These are phyloP conservation scores for Allium fistulosum DNA, from an alignment of 106 monocot species.

Conservation along the genomic window DNA sequence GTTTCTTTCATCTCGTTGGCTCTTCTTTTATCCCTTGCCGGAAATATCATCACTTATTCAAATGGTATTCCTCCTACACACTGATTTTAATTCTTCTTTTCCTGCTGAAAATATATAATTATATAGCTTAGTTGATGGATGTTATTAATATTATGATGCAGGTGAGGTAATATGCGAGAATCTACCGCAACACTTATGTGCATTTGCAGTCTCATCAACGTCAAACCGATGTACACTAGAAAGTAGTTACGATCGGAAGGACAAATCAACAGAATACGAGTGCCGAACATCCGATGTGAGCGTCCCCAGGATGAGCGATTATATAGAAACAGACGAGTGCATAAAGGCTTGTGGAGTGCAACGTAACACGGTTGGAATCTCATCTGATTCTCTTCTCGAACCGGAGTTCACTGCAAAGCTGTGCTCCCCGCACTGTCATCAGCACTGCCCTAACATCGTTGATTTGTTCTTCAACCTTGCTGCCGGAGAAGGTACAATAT, in stretches of 20 bases:
- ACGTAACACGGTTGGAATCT: conserved; percentile 49
- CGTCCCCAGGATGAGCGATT: conserved; percentile 38
- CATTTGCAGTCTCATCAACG: conserved; percentile 61
- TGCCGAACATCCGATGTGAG: conserved; percentile 59
- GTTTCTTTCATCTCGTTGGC: conserved; percentile 4
- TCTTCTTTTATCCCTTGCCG: conserved; percentile 27
- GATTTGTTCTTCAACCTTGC: conserved; percentile 82
- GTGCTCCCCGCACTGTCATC: conserved; percentile 54
- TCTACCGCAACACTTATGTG: conserved; percentile 59
- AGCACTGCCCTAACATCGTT: conserved; percentile 68
- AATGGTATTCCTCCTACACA: not conserved
- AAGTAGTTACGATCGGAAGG: conserved; percentile 24
- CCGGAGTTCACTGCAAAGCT: conserved; percentile 30
- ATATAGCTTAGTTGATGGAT: not conserved
- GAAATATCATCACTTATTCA: conserved; percentile 26
- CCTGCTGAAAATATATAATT: not conserved
- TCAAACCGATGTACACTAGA: conserved; percentile 72
- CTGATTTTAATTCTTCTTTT: not conserved
- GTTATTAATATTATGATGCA: not conserved
- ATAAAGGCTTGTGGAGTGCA: conserved; percentile 59
- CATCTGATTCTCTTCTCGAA: conserved; percentile 59
- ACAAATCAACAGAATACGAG: conserved; percentile 29
- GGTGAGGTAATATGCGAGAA: conserved; percentile 58
- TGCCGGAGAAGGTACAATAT: conserved; percentile 50
- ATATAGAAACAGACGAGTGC: conserved; percentile 70